Evolutionary conservation across 2,329 filamentous ascomycete genomes (phyloP).

Genomic region (Blastomyces silverae): DNA sequence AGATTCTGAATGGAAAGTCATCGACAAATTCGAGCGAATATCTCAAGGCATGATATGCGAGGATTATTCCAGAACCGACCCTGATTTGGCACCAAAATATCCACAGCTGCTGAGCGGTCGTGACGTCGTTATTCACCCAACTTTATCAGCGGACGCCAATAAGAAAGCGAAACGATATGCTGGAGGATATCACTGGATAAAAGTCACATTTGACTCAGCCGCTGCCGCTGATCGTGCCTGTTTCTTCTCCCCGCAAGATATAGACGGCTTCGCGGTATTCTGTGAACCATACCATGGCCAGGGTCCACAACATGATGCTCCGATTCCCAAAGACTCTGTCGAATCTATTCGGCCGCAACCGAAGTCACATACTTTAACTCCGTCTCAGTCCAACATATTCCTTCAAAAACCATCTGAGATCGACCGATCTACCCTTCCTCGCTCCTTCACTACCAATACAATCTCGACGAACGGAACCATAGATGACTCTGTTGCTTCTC

Average conservation of each 20-base stretch:
- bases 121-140: conserved; percentile 60
- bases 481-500: conserved; percentile 23
- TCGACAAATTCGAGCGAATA: conserved; percentile 80
- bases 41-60: conserved; percentile 77
- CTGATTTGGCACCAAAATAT: conserved; percentile 61
- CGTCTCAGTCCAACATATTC: conserved; percentile 34
- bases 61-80: conserved; percentile 84
- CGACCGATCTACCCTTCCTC: conserved; percentile 35
- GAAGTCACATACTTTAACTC: conserved; percentile 32
- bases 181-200: conserved; percentile 87
- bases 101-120: conserved; percentile 66
- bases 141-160: conserved; percentile 65
- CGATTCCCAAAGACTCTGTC: conserved; percentile 49
- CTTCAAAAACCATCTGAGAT: conserved; percentile 28
- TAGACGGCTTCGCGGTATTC: conserved; percentile 63
- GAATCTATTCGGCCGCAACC: conserved; percentile 25
- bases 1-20: conserved; percentile 67
- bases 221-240: conserved; percentile 64
- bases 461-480: conserved; percentile 24
- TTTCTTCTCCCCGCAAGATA: conserved; percentile 62
- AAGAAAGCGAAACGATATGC: conserved; percentile 72
- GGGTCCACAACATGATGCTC: conserved; percentile 57
- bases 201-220: conserved; percentile 70
- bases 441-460: conserved; percentile 38
- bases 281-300: conserved; percentile 63